phyloP scores from a whole-genome alignment of 306 rosid genomes.

The Trifolium repens region DNA sequence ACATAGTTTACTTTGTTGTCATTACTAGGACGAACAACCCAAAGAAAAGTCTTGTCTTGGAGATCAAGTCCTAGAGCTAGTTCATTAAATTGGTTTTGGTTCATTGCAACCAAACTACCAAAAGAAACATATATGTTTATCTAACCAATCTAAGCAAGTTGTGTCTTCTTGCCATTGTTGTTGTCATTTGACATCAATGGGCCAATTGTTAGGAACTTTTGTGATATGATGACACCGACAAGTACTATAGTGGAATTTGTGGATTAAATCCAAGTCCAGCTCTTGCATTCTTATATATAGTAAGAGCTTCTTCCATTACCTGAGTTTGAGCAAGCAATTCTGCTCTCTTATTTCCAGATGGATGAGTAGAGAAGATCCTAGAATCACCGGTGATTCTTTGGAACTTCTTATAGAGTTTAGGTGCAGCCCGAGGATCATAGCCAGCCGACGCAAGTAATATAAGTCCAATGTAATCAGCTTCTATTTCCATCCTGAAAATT shows the following conservation, averaged over 20 bases:
- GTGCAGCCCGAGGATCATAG: constrained; percentile 80
- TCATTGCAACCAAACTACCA: too few relatives aligned
- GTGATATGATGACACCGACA: constrained; percentile 10
- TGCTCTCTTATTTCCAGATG: constrained; percentile 75
- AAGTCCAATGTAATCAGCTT: constrained; percentile 85
- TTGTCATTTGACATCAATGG: constrained; percentile 32
- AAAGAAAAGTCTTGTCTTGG: too few relatives aligned
- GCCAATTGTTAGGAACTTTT: constrained; percentile 45
- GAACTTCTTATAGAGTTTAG: constrained; percentile 67
- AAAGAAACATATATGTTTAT: too few relatives aligned
- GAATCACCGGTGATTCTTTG: constrained; percentile 41
- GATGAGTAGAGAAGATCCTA: constrained; percentile 33
- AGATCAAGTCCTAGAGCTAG: too few relatives aligned
- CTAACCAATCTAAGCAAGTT: constrained; percentile 41
- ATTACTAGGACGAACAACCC: too few relatives aligned
- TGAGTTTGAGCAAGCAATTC: constrained; percentile 63
- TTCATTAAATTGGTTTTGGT: too few relatives aligned
- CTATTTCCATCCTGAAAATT: constrained; percentile 74
- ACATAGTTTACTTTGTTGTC: too few relatives aligned
- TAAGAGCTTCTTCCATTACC: constrained; percentile 79
- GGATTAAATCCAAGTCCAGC: constrained; percentile 45
- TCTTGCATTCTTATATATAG: constrained; percentile 48
- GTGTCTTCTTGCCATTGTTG: constrained; percentile 43
- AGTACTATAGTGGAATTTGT: too few relatives aligned
- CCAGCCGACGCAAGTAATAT: constrained; percentile 76